Conservation (phyloP, 1,284 basidiomycete species). For the Trametes polyzona region DNA sequence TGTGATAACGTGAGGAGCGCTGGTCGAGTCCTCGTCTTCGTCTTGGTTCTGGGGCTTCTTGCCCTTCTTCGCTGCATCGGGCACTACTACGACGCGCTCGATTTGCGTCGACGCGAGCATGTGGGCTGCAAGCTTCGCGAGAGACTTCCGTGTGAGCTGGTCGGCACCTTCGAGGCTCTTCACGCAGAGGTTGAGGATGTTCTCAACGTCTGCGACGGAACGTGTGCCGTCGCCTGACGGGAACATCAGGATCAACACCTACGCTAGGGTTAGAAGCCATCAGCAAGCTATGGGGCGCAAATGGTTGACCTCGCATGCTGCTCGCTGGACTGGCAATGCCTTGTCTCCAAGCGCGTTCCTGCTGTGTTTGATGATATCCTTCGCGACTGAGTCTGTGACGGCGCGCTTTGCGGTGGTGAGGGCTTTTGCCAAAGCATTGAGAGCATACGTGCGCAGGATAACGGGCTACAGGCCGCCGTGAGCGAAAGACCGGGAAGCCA, state of each 20-base stretch:
- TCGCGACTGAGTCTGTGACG: slow-evolving; percentile 77
- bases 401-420: slow-evolving; percentile 81
- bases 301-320: slow-evolving; percentile 72
- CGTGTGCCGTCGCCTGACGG: slow-evolving; percentile 56
- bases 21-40: slow-evolving; percentile 56
- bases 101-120: slow-evolving; percentile 87
- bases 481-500: not conserved
- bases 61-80: slow-evolving; percentile 61
- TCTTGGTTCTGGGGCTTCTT: slow-evolving; percentile 64
- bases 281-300: slow-evolving; percentile 7
- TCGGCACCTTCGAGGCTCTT: slow-evolving; percentile 85
- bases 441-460: slow-evolving; percentile 83
- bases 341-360: slow-evolving; percentile 81
- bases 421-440: slow-evolving; percentile 78
- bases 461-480: slow-evolving; percentile 53
- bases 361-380: slow-evolving; percentile 88
- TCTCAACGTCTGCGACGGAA: slow-evolving; percentile 74
- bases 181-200: slow-evolving; percentile 68
- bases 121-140: slow-evolving; percentile 83
- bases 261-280: not conserved
- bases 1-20: slow-evolving; percentile 51
- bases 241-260: slow-evolving; percentile 73
- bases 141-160: slow-evolving; percentile 79
- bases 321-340: slow-evolving; percentile 85
- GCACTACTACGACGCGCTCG: slow-evolving; percentile 55